phyloP scores from a whole-genome alignment of 2,329 filamentous ascomycete species.

The Onygena corvina region DNA sequence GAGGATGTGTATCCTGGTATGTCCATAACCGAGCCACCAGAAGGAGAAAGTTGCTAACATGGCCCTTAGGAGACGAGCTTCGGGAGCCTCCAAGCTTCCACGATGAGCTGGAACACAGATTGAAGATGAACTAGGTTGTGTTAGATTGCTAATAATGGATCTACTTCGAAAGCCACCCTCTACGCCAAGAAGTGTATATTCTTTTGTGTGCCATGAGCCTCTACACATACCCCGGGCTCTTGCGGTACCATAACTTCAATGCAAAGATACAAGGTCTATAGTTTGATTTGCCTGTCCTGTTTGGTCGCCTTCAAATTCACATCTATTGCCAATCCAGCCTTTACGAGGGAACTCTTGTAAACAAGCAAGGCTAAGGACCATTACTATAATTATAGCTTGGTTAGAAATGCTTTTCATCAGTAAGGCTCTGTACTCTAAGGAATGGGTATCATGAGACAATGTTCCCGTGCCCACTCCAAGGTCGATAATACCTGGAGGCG shows the following conservation, averaged over 20 bases:
- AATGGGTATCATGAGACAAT: background rate
- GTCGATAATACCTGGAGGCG: too few species aligned
- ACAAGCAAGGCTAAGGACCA: too few species aligned
- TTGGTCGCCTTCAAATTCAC: too few species aligned
- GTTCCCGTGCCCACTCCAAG: too few species aligned
- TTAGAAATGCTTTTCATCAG: too few species aligned
- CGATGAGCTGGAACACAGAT: slow-evolving; percentile 84
- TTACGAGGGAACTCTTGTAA: too few species aligned
- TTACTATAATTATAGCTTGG: too few species aligned
- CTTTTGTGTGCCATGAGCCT: background rate
- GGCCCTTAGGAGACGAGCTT: slow-evolving; percentile 50
- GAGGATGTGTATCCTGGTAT: slow-evolving; percentile 79
- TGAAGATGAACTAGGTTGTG: slow-evolving; percentile 54
- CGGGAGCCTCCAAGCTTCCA: slow-evolving; percentile 62
- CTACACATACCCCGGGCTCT: background rate
- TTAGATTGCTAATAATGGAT: background rate
- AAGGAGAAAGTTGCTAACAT: slow-evolving; percentile 6
- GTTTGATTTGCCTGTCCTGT: too few species aligned
- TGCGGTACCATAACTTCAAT: background rate
- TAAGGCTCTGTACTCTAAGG: background rate
- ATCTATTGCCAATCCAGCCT: too few species aligned
- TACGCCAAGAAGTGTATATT: background rate
- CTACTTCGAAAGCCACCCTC: background rate
- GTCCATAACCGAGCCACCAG: slow-evolving; percentile 17
- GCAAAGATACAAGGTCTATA: background rate